phyloP scores from a whole-genome alignment of 495 filamentous ascomycete genomes.

The Saxophila tyrrhenica region DNA sequence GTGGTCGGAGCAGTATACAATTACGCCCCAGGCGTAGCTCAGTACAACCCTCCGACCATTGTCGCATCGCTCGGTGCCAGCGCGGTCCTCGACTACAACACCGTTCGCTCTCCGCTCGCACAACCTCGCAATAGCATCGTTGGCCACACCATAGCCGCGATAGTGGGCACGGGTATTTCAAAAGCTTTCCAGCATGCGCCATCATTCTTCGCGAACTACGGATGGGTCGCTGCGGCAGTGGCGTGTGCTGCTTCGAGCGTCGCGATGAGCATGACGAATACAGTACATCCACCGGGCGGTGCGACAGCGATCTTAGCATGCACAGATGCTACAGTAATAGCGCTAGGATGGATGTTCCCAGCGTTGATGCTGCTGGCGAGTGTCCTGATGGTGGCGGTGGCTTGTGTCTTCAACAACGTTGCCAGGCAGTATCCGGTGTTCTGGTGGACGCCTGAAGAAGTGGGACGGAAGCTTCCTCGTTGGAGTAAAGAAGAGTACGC shows the following conservation, averaged over 20 bases:
- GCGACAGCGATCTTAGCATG: constrained; percentile 76
- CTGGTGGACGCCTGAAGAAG: constrained; percentile 53
- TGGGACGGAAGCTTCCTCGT: constrained; percentile 4
- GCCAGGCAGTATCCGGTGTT: constrained; percentile 65
- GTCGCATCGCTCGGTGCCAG: constrained; percentile 24
- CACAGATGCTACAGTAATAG: constrained; percentile 41
- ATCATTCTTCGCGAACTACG: constrained; percentile 37
- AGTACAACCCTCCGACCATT: constrained; percentile 20
- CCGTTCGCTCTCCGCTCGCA: constrained; percentile 65
- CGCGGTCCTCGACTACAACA: constrained; percentile 30
- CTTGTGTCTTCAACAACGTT: constrained; percentile 64
- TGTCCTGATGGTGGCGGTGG: constrained; percentile 52
- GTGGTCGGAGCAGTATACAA: constrained; percentile 23
- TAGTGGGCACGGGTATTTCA: constrained; percentile 54
- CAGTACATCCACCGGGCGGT: constrained; percentile 78
- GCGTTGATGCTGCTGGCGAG: constrained; percentile 55
- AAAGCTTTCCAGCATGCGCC: constrained; percentile 58
- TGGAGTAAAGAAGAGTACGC: constrained; percentile 12
- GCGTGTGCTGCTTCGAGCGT: constrained; percentile 57
- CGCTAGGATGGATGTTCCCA: constrained; percentile 64
- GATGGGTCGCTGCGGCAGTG: constrained; percentile 59
- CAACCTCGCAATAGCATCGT: constrained; percentile 70
- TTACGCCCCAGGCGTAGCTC: constrained; percentile 12
- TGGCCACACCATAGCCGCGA: constrained; percentile 56
- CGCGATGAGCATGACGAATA: constrained; percentile 66